Evolutionary conservation across 176 grass and related monocot genomes (phyloP), one percentile per base, ranked within the genome.

Genomic region (Thinopyrum elongatum): DNA sequence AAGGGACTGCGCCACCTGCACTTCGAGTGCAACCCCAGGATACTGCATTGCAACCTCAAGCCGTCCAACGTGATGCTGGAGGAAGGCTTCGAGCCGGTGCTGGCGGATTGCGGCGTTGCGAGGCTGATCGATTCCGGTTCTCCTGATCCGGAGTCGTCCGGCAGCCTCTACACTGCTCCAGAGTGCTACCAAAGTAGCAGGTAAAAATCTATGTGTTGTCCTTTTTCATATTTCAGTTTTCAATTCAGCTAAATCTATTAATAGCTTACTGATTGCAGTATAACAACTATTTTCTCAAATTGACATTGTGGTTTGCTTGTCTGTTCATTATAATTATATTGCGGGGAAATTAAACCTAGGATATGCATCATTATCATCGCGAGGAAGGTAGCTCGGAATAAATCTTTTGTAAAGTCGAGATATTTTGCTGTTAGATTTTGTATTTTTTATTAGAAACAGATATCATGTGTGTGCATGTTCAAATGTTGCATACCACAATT

Each of bases 131-230:
- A 86, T 34, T 76, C 89, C 3, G 66, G 59, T 86, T 86, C 53
- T 34, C 68, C 76, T 83, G 86, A 93, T 84, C 76, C 82, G 23
- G 78, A 87, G 66, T 76, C 83, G 58, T 90, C 87, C 39, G 55
- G 79, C 7, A 72, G 88, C 53, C 80, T 87, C 80, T 97, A 91
- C 41, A 46, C 90, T 15, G 92, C 94, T 75, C 94, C 94, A 51
- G 97, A 99, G 84, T 99, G 88, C 84, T 91, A 91, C 70, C 92
- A 97, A 55, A 95, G 87, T 79, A 84, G 83, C 92, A 94, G 97
- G 97, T 99, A 91, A 71, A 47, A 27, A 27, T 70, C 29, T 11
- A n/a, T 55, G 7, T 25, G 12, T 19, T 61, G 21, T 34, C 55
- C 19, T 28, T 86, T 86, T 90, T 77, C 44, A 22, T 38, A 23